Evolutionary conservation across 169 alveolate species (phyloP), one percentile per base, ranked within the genome.

Genomic region (Cytauxzoon felis): DNA sequence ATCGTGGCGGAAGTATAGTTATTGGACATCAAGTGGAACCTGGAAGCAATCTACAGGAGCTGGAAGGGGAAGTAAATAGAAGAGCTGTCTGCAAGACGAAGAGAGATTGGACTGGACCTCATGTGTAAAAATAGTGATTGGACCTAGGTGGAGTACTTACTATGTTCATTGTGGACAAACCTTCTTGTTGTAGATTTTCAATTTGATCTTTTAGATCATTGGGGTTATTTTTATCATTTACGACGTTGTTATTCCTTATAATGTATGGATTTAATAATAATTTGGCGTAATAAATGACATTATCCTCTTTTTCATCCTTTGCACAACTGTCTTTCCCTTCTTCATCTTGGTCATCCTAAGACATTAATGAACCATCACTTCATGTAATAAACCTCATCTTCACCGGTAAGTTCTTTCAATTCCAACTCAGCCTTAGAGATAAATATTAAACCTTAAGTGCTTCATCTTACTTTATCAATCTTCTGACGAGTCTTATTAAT

Each of bases 181-280:
- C 29, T 40, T 56, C 66, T 26, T 56, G 27, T 6, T 5, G 21
- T 0, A 56, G 18, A 16, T 50, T 27, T 9, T 56, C 45, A 18
- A 56, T 29, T 30, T 56, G 66, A 6, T 23, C 16, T 9, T 56
- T 52, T 5, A 56, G 23, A 11, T 33, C 32, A n/a, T 24, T 40
- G 23, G 66, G 42, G 9, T 16, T 26, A 56, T 56, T 50, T 56
- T 56, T 56, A 29, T 56, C 66, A n/a, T 56, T 56, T 6, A 56
- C 32, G 26, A 49, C 36, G 11, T 26, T 36, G 11, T 56, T 56
- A 6, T 56, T 40, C 21, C 66, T 33, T 23, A 56, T 56, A 1
- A 56, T 41, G 42, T 27, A 56, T 18, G 66, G 66, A 33, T 56
- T 56, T 2, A 56, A 52, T 16, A 56, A 16, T 52, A 56, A 23